Conservation (phyloP, 1,139 yeast species). For the Pichia sp. region DNA sequence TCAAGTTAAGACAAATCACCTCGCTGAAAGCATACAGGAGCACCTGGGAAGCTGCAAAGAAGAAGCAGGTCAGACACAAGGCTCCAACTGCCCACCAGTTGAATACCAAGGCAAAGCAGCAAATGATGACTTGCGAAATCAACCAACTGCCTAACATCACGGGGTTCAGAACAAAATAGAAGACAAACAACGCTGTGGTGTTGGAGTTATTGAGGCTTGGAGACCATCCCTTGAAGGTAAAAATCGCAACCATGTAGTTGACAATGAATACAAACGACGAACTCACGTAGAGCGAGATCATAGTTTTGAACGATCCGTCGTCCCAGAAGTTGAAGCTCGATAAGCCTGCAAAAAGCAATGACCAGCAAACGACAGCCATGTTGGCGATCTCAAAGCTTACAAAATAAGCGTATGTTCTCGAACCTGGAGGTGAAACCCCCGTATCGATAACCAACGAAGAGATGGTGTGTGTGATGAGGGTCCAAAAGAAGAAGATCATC, state of each 20-base stretch:
- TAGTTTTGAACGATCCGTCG: slow-evolving; percentile 72
- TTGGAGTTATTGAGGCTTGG: slow-evolving; percentile 36
- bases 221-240: slow-evolving; percentile 71
- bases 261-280: slow-evolving; percentile 52
- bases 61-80: slow-evolving; percentile 58
- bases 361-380: slow-evolving; percentile 64
- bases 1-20: slow-evolving; percentile 61
- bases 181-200: slow-evolving; percentile 64
- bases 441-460: slow-evolving; percentile 77
- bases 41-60: slow-evolving; percentile 79
- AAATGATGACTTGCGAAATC: slow-evolving; percentile 66
- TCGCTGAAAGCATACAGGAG: slow-evolving; percentile 64
- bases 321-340: slow-evolving; percentile 89
- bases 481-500: slow-evolving; percentile 69
- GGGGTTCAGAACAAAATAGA: slow-evolving; percentile 68
- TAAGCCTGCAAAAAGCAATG: slow-evolving; percentile 68
- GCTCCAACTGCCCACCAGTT: slow-evolving; percentile 91
- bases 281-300: slow-evolving; percentile 50
- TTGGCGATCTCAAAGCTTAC: slow-evolving; percentile 78
- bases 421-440: slow-evolving; percentile 88
- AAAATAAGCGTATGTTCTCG: slow-evolving; percentile 69
- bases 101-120: slow-evolving; percentile 55
- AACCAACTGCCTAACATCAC: slow-evolving; percentile 58
- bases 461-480: slow-evolving; percentile 53
- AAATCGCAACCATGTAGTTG: slow-evolving; percentile 61